phyloP scores from a whole-genome alignment of 2,329 filamentous ascomycete genomes.

The Neospermospora avenae region DNA sequence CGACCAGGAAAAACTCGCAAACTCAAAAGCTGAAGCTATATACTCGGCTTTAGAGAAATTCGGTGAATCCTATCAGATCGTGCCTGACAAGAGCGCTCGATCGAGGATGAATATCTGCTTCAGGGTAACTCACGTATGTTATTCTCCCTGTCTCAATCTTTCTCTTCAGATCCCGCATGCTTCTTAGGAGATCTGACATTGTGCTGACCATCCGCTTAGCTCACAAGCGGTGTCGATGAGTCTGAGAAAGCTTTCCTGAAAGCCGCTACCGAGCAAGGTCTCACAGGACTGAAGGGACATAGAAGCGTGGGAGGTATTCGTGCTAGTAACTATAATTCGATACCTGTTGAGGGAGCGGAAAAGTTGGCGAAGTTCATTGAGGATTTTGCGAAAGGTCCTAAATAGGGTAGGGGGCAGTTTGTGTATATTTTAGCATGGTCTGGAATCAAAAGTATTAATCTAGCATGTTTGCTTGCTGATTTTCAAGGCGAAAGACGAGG shows the following conservation, averaged over 20 bases:
- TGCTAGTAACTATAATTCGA: conserved; percentile 85
- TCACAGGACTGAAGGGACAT: conserved; percentile 86
- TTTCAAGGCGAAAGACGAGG: too few species aligned
- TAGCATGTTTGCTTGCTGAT: too few species aligned
- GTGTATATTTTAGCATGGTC: neutral
- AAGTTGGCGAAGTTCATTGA: conserved; percentile 64
- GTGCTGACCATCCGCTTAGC: conserved; percentile 17
- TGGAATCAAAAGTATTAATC: neutral
- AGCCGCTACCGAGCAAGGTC: conserved; percentile 62
- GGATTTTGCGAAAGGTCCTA: conserved; percentile 43
- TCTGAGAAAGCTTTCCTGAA: conserved; percentile 79
- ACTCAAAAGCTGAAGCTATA: conserved; percentile 71
- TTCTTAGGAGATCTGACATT: too few species aligned
- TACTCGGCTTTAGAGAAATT: conserved; percentile 75
- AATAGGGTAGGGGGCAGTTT: neutral
- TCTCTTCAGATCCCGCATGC: neutral
- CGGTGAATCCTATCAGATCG: conserved; percentile 69
- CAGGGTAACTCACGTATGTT: conserved; percentile 53
- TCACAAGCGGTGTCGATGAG: conserved; percentile 54
- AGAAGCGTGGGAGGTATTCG: conserved; percentile 83
- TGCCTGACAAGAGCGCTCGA: conserved; percentile 71
- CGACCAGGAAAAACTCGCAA: conserved; percentile 71
- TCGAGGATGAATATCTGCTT: conserved; percentile 97
- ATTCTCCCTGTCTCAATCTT: neutral
- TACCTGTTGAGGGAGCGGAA: conserved; percentile 63